Base-by-base conservation (phyloP, 2,329 filamentous ascomycete species). In the Madurella mycetomatis region DNA sequence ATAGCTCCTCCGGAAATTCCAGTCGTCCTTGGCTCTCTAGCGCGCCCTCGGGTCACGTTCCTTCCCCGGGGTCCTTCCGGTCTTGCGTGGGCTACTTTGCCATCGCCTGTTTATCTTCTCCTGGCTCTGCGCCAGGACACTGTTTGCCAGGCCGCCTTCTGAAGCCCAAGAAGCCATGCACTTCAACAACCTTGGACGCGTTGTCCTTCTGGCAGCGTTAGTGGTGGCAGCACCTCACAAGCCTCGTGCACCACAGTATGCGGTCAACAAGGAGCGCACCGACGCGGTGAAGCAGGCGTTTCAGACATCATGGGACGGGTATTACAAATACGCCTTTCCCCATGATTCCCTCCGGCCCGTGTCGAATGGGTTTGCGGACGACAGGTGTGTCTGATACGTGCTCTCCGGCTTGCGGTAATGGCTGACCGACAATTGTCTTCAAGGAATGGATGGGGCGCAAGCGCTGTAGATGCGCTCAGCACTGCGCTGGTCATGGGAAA, bases 391-490 rank as follows among this genome's bases (percentile, higher is more conserved):
- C n/a, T 34, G 30, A 18, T n/a, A 15, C 4, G 19, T 43, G 40
- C 18, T 25, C 4, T 8, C 31, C 18, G 15, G 19, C 18, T 2
- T 37, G 17, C 19, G 5, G 19, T 13, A 13, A 19, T 42, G 13
- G 7, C 44, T 56, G 16, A 25, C 15, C 9, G 32, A 30, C 9
- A 25, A 15, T 15, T 25, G 30, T 32, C 17, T 12, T 11, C 2
- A 54, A 92, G 88, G 58, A 92, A 92, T 65, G 86, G 83, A 51
- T 95, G 90, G 90, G 90, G 90, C 19, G 88, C 89, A 31, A 91
- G 85, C 41, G 88, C 89, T 1, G 80, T 94, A 13, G 90, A 95
- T 68, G 87, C 88, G 1, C 75, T 95, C 45, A 86, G 83, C 55
- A 95, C 90, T 0, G 90, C 90, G 8, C 75, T 92, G 47, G 70